Percentiles rank a stretch among this genome's conserved stretches.
phyloP scores from a whole-genome alignment of 768 basidiomycete genomes.

The Saitozyma sp. region DNA sequence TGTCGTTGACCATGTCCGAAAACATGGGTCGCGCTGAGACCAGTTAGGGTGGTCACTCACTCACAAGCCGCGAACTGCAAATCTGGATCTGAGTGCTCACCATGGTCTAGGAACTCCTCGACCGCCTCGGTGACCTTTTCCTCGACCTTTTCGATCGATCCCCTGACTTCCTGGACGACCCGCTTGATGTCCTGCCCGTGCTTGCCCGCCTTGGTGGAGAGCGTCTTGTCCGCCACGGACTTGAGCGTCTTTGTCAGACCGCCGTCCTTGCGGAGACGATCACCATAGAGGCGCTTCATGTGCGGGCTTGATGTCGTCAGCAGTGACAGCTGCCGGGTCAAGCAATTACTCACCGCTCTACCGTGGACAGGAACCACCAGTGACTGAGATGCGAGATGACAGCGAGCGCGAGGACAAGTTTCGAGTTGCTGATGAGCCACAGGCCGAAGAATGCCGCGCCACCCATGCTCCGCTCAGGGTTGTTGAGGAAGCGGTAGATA shows the following conservation, averaged over 20 bases:
- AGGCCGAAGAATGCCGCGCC: slow-evolving; percentile 94
- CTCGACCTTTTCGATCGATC: slow-evolving; percentile 92
- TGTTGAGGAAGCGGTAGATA: slow-evolving; percentile 95
- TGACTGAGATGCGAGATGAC: slow-evolving; percentile 81
- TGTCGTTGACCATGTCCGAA: slow-evolving; percentile 87
- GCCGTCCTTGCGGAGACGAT: slow-evolving; percentile 88
- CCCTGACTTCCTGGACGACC: slow-evolving; percentile 86
- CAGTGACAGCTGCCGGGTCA: background rate
- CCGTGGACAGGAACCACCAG: slow-evolving; percentile 91
- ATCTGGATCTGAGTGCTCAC: slow-evolving; percentile 57
- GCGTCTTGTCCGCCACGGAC: slow-evolving; percentile 74
- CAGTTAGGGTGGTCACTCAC: slow-evolving; percentile 18
- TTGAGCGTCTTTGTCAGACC: slow-evolving; percentile 99
- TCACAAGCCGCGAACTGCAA: background rate
- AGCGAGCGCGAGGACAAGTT: slow-evolving; percentile 82
- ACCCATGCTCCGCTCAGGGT: slow-evolving; percentile 87
- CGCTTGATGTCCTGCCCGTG: slow-evolving; percentile 80
- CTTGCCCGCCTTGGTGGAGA: slow-evolving; percentile 72
- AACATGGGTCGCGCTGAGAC: slow-evolving; percentile 76
- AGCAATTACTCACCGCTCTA: slow-evolving; percentile 72
- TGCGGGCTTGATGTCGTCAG: slow-evolving; percentile 68
- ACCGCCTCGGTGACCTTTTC: slow-evolving; percentile 90
- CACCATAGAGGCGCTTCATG: slow-evolving; percentile 94
- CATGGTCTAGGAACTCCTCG: slow-evolving; percentile 88
- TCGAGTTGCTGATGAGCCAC: slow-evolving; percentile 85